Evolutionary conservation across 768 basidiomycete genomes (phyloP), one percentile per base, ranked within the genome.

Genomic region (Termitomyces sp.): DNA sequence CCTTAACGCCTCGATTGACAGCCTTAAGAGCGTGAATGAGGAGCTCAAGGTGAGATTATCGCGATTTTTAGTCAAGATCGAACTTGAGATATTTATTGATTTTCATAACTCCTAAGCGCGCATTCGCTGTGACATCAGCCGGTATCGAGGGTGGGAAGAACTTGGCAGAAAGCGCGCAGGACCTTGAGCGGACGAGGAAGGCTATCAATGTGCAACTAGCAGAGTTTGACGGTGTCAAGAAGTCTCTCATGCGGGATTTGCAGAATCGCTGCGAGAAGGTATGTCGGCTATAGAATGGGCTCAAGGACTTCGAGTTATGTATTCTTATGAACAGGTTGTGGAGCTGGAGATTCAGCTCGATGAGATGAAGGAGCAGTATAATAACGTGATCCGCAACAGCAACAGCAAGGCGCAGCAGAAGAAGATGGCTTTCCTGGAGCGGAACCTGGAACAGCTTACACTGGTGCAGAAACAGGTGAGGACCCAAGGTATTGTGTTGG

Each of bases 251-350:
- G 92, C 89, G 94, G 37, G 97, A 99, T 79, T 76, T 99, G 65
- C 96, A 98, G 78, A 98, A 99, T 73, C 95, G 97, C 30, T 99
- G 97, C 72, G 97, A 99, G 81, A 98, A 98, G 88, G 95, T 93
- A 53, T 61, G 74, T 64, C 47, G 44, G 40, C 34, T 59, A 50
- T 45, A 56, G 44, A 52, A 57, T 10, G 37, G 22, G n/a, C 18
- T 43, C 18, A 30, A 26, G 73, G 26, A 47, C 52, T 58, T 48
- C 53, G 48, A 36, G 75, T 48, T 42, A 58, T 59, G 33, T 16
- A 53, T 56, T 63, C 44, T 50, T 20, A 18, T 50, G 27, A 27
- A 46, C 61, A 97, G 95, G 97, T 99, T 42, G 96, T 99, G 53
- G 97, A 98, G 74, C 86, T 99, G 30, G 97, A 99, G 74, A 98